Evolutionary conservation across 352 stramenopile genomes (phyloP), one percentile per base, ranked within the genome.

Genomic region (Globisporangium apiculatum): DNA sequence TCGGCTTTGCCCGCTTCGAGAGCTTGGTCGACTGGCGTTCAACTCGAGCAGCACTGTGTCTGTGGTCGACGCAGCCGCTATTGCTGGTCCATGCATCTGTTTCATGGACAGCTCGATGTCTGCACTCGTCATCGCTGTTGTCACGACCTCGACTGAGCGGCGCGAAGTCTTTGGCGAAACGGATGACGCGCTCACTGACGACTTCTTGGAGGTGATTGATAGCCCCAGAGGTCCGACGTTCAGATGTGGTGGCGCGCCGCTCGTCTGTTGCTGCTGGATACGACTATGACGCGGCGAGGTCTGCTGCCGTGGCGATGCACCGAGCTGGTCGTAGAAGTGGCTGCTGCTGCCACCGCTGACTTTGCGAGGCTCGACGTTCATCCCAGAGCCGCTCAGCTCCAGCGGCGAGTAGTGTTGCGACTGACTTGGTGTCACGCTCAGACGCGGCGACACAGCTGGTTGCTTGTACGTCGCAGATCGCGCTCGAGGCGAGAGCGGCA

Each of bases 401-500:
- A 62, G 17, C 11, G 24, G 17, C 0, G 35, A 14, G 35, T 9
- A 48, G 10, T 47, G 24, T 31, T 31, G 24, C 1, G 24, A 2
- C 24, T 31, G 24, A 43, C 40, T 43, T 43, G 40, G 40, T 43
- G 17, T 51, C 31, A 17, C 42, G 17, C 40, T 42, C 6, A 14
- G 40, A 12, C 8, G 24, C 7, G 55, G 48, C 7, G 48, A 42
- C 18, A 37, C 38, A 1, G 48, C 38, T 18, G 42, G 40, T 1
- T 48, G 53, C 53, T 61, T 61, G 60, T 61, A 57, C 11, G 60
- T 45, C 17, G 60, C 60, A 45, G 60, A 65, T 12, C 47, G 53
- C 6, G 48, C 41, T 57, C 58, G 58, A 7, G 58, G 51, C 5
- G 58, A 58, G 31, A 58, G 15, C 12, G 58, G 17, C 2, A 45